Evolutionary conservation across 169 alveolate genomes (phyloP).

Genomic region (Cryptosporidium sp.): DNA sequence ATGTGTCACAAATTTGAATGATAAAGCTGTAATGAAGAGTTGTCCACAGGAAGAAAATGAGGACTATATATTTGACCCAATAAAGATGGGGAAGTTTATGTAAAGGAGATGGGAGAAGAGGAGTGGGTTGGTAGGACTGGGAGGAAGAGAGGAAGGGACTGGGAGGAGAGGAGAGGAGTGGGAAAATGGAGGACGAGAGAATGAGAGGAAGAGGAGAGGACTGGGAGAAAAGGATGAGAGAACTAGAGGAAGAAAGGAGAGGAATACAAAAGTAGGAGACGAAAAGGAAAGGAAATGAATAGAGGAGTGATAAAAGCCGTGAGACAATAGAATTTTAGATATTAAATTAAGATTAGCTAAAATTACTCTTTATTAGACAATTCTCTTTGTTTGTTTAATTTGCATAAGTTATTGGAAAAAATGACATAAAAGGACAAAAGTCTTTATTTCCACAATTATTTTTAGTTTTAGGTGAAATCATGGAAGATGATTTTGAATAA

Average conservation of each 20-base stretch:
- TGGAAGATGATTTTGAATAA: neutral
- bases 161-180: too few relatives aligned
- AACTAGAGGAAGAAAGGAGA: too few relatives aligned
- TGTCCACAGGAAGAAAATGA: constrained; percentile 39
- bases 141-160: too few relatives aligned
- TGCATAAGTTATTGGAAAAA: neutral
- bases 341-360: neutral
- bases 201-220: too few relatives aligned
- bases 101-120: neutral
- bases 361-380: neutral
- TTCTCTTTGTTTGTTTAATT: too few relatives aligned
- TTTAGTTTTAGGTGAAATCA: neutral
- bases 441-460: neutral
- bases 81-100: constrained; percentile 11
- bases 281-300: too few relatives aligned
- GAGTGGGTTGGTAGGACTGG: neutral
- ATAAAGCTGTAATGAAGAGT: constrained; percentile 71
- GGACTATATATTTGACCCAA: constrained; percentile 24
- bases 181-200: too few relatives aligned
- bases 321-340: neutral
- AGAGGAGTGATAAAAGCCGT: neutral
- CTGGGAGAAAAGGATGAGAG: too few relatives aligned
- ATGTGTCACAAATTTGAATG: constrained; percentile 48
- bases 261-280: too few relatives aligned
- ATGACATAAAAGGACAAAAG: constrained; percentile 6